phyloP scores from a whole-genome alignment of 2,329 filamentous ascomycete species.

The Neofusicoccum sp. region DNA sequence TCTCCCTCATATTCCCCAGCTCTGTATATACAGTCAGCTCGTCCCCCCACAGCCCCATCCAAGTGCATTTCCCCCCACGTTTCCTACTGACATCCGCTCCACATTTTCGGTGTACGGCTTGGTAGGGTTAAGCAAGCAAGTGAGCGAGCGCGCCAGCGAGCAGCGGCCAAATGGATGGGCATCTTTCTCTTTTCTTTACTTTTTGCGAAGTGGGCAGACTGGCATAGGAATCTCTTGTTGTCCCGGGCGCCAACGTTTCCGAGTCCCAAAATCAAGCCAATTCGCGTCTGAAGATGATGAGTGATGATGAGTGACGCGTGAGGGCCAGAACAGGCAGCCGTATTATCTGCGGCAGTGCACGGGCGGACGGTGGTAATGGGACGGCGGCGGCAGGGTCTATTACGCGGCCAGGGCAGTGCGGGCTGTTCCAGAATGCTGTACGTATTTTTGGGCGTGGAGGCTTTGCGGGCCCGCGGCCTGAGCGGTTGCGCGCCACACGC shows the following conservation, averaged over 20 bases:
- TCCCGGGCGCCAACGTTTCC: no score
- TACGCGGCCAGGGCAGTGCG: slow-evolving; percentile 9
- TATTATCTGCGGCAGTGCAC: no score
- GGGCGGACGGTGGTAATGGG: no score
- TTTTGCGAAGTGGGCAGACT: not conserved
- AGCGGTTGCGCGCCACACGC: not conserved
- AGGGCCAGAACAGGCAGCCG: no score
- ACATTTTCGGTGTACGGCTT: not conserved
- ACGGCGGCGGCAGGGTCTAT: not conserved
- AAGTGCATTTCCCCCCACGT: not conserved
- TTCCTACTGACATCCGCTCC: not conserved
- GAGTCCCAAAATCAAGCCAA: not conserved
- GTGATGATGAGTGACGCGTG: no score
- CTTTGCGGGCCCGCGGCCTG: not conserved
- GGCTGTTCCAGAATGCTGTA: not conserved
- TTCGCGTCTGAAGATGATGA: not conserved
- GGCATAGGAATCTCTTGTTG: not conserved
- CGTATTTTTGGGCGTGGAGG: not conserved
- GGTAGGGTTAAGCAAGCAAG: not conserved
- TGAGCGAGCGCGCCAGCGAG: not conserved
- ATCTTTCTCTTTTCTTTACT: not conserved
- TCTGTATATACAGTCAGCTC: not conserved
- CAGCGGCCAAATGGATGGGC: not conserved
- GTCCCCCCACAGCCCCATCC: not conserved
- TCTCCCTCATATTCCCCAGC: not conserved